phyloP scores from a whole-genome alignment of 2,329 filamentous ascomycete species.

The Shiraia bambusicola region DNA sequence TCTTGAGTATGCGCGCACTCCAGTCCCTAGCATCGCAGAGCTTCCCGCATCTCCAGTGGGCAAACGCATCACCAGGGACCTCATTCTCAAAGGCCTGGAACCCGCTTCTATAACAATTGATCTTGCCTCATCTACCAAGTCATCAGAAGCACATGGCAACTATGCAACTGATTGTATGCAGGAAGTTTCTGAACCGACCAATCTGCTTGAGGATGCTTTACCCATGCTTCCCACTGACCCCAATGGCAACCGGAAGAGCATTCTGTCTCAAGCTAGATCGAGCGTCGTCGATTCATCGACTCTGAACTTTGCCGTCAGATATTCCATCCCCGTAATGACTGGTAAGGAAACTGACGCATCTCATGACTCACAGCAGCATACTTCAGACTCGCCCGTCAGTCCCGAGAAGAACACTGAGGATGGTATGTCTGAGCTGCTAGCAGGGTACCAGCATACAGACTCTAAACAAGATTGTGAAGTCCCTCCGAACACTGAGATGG shows the following conservation, averaged over 20 bases:
- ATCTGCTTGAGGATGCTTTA: background rate
- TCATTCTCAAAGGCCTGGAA: slow-evolving; percentile 32
- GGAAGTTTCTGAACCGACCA: slow-evolving; percentile 1
- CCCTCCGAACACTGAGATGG: background rate
- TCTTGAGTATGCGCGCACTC: slow-evolving; percentile 9
- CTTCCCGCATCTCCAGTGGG: slow-evolving; percentile 37
- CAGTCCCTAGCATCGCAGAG: slow-evolving; percentile 19
- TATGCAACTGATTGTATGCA: slow-evolving; percentile 1
- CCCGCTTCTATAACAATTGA: slow-evolving; percentile 30
- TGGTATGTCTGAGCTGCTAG: slow-evolving; percentile 37
- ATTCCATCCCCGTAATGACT: slow-evolving; percentile 34
- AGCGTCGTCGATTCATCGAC: slow-evolving; percentile 36
- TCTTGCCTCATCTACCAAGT: slow-evolving; percentile 14
- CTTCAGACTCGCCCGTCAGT: slow-evolving; percentile 6
- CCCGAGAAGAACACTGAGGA: slow-evolving; percentile 27
- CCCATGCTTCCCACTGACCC: slow-evolving; percentile 1
- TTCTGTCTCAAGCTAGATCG: slow-evolving; percentile 28
- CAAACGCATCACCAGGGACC: slow-evolving; percentile 36
- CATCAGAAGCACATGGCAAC: slow-evolving; percentile 1
- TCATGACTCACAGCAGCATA: slow-evolving; percentile 7
- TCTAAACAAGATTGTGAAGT: slow-evolving; percentile 18
- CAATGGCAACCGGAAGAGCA: slow-evolving; percentile 19
- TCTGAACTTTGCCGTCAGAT: slow-evolving; percentile 32
- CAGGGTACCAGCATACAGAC: slow-evolving; percentile 34
- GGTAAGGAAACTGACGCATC: slow-evolving; percentile 10